Evolutionary conservation across 2,329 filamentous ascomycete genomes (phyloP), one percentile per base, ranked within the genome.

Genomic region (Pseudogymnoascus sp.): DNA sequence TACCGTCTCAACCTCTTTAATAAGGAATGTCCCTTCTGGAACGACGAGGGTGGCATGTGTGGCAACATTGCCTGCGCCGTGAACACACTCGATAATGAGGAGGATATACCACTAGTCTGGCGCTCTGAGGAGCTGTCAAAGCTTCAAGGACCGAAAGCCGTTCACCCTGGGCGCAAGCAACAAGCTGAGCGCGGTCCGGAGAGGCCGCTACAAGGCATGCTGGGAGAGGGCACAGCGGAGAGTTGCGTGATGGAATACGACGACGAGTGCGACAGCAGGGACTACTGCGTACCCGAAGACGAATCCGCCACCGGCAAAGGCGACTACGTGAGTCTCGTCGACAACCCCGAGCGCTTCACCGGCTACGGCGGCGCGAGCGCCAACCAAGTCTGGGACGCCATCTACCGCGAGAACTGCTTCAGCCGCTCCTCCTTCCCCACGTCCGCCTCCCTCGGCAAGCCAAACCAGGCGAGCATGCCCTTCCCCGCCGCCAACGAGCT

Each of bases 371-470:
- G 94, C 60, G 83, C 87, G 62, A 89, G 92, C 16, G 85, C 93
- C 39, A 85, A 87, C 70, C 91, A 95, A 76, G 90, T 99, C 14
- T 99, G 94, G 94, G 88, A 96, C 71, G 89, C 94, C 61, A 91
- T 99, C 63, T 99, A 99, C 75, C 83, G 91, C 59, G 94, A 99
- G 74, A 99, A 99, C 74, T 99, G 94, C 77, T 99, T 99, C 78
- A 82, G 85, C 68, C 82, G 79, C 72, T 81, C 81, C 65, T 87
- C 84, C 0, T 87, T 87, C 71, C 80, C 84, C 2, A 76, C 79
- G 62, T 82, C 82, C 20, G 82, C 83, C 25, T 75, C 79, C 62
- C 74, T 86, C 6, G 83, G 82, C 41, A 75, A 74, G 14, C 62
- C 65, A 6, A 61, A 64, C 28, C 67, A 72, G 30, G 72, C 75